Base-by-base conservation (phyloP, 495 filamentous ascomycete species). In the Lindgomyces ingoldianus region DNA sequence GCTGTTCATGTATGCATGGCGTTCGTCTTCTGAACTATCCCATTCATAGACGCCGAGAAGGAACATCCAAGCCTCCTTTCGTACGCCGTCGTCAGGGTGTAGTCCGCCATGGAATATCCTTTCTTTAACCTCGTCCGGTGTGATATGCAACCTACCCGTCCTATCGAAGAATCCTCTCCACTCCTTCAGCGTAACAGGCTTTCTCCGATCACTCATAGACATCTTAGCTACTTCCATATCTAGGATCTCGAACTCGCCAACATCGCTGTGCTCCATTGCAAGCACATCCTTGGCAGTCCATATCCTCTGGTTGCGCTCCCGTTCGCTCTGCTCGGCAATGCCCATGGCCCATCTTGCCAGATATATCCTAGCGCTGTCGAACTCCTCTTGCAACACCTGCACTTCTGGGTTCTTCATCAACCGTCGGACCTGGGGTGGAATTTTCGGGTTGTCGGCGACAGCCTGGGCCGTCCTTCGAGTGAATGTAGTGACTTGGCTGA, bases 271-370 rank as follows among this genome's bases (percentile, higher is more conserved):
- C 74, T 98, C 94, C 75, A 95, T 87, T 72, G 94, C 93, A 62
- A 98, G 81, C 16, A 96, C 87, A 78, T 98, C 94, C 69, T 86
- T 87, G 3, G 91, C 93, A 0, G 92, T 96, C 88, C 91, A 98
- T 68, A 96, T 95, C 39, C 92, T 81, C 73, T 90, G 86, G 56
- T 84, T 90, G 30, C 85, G 74, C 53, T 98, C 94, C 42, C 84
- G 80, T 73, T 98, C 94, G 70, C 91, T 90, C 77, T 98, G 94
- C 74, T 98, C 94, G 0, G 93, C 91, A 56, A 98, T 95, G 0
- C 91, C 95, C 94, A 98, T 98, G 0, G 94, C 94, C 94, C 94
- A 98, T 47, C 94, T 81, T 2, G 94, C 94, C 22, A 98, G 80
- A 69, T 98, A 98, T 39, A 98, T 78, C 63, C 94, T 83, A 4